Percentiles rank a stretch among this genome's conserved stretches.
These are phyloP conservation scores for Chlorociboria aeruginascens DNA, from an alignment of 495 filamentous ascomycete species.

Conservation along the genomic window DNA sequence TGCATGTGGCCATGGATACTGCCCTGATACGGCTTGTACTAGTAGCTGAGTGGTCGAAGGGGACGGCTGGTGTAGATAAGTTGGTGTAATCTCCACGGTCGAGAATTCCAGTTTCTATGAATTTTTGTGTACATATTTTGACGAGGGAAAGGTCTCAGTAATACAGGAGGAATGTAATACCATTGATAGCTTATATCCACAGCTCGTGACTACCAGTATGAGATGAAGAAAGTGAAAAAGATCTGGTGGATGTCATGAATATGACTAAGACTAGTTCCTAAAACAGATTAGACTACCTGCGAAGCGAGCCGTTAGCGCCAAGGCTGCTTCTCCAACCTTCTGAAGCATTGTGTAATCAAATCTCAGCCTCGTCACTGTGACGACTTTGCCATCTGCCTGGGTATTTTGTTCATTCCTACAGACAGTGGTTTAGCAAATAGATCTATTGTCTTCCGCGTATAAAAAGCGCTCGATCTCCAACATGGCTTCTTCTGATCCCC, in stretches of 20 bases:
- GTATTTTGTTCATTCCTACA: neutral
- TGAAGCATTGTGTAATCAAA: neutral
- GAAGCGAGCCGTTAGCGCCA: neutral
- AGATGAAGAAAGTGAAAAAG: too few relatives aligned
- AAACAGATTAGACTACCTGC: too few relatives aligned
- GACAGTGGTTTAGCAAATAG: neutral
- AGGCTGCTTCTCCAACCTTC: neutral
- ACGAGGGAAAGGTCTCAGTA: too few relatives aligned
- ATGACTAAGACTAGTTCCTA: too few relatives aligned
- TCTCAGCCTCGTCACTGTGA: neutral
- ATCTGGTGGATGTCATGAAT: too few relatives aligned
- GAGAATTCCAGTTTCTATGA: too few relatives aligned
- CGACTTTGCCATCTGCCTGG: neutral
- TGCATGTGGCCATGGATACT: slow-evolving; percentile 14
- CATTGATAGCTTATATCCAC: too few relatives aligned
- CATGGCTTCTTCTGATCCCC: slow-evolving; percentile 27
- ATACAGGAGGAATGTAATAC: too few relatives aligned
- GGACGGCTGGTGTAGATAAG: neutral
- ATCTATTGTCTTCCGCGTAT: neutral
- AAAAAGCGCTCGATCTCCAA: slow-evolving; percentile 4
- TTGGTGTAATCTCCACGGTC: too few relatives aligned
- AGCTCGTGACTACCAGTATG: too few relatives aligned
- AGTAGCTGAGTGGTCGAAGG: neutral
- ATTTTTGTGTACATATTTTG: too few relatives aligned
- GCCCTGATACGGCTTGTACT: slow-evolving; percentile 10